Evolutionary conservation across 2,329 filamentous ascomycete species (phyloP).

Genomic region (Curvularia spicifera): DNA sequence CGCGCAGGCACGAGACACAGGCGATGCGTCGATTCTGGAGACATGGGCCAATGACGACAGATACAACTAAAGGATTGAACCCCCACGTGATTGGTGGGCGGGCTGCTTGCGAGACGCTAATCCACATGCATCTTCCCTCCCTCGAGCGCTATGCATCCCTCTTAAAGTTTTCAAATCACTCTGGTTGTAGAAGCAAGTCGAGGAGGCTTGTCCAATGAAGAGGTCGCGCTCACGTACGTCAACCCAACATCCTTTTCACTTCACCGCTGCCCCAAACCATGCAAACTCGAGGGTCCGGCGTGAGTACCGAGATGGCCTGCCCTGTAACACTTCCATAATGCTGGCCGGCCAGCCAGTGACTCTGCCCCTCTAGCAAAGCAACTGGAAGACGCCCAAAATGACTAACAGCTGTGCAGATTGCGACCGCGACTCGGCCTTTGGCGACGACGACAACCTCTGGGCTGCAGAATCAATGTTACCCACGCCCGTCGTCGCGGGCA

Average conservation of each 20-base stretch:
- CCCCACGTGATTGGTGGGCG: constrained; percentile 11
- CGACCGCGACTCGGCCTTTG: constrained; percentile 44
- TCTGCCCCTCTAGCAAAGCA: constrained; percentile 6
- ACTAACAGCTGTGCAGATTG: constrained; percentile 38
- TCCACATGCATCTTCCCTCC: constrained; percentile 7
- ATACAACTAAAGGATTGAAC: not conserved
- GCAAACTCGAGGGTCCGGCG: constrained; percentile 5
- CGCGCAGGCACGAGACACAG: constrained; percentile 2
- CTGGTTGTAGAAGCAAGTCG: not conserved
- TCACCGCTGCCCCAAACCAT: not conserved
- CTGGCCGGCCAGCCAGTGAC: constrained; percentile 4
- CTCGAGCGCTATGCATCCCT: not conserved
- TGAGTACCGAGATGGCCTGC: constrained; percentile 18
- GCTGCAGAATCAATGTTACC: constrained; percentile 38
- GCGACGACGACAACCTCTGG: constrained; percentile 38
- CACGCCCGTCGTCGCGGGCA: constrained; percentile 37
- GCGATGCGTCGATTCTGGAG: constrained; percentile 3
- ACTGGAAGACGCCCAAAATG: constrained; percentile 28
- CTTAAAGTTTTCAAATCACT: constrained; percentile 6
- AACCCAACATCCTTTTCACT: not conserved
- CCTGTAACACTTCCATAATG: constrained; percentile 13
- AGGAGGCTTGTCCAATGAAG: constrained; percentile 3
- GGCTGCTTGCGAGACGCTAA: constrained; percentile 7
- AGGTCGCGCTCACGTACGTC: not conserved
- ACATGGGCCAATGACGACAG: constrained; percentile 10